Evolutionary conservation across 169 alveolate species (phyloP).

Genomic region (Hepatocystis sp.): DNA sequence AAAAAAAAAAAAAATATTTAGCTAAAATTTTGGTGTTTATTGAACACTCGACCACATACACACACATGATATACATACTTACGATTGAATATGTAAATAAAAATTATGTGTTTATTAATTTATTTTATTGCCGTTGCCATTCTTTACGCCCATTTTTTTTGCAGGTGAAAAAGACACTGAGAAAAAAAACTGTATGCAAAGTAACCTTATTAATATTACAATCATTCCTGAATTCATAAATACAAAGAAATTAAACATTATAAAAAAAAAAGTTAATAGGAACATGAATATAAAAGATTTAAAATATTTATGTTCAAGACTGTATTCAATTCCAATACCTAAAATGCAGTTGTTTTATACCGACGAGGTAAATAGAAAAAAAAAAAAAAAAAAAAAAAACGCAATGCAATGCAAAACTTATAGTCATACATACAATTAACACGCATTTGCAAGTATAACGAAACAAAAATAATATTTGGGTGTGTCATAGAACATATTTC

Average conservation of each 20-base stretch:
- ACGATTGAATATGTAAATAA: no score
- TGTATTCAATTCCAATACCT: slow-evolving; percentile 57
- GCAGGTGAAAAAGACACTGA: slow-evolving; percentile 15
- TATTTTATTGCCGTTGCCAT: not conserved
- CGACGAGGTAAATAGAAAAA: slow-evolving; percentile 36
- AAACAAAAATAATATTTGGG: not conserved
- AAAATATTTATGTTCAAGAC: slow-evolving; percentile 62
- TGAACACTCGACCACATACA: no score
- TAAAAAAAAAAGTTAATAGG: slow-evolving; percentile 63
- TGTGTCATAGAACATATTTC: no score
- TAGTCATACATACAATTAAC: no score
- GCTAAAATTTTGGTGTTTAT: no score
- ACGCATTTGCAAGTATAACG: no score
- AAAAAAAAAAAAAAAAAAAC: not conserved
- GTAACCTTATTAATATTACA: slow-evolving; percentile 45
- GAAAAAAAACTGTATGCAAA: slow-evolving; percentile 27
- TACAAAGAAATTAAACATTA: slow-evolving; percentile 38
- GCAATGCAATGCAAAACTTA: not conserved
- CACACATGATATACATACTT: no score
- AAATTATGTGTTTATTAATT: no score
- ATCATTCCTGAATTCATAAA: slow-evolving; percentile 71
- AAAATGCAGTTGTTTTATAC: slow-evolving; percentile 44
- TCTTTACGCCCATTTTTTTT: not conserved
- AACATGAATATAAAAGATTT: slow-evolving; percentile 58
- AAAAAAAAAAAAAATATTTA: no score